Evolutionary conservation across 345 rosid species (phyloP).

Genomic region (Dovyalis caffra): DNA sequence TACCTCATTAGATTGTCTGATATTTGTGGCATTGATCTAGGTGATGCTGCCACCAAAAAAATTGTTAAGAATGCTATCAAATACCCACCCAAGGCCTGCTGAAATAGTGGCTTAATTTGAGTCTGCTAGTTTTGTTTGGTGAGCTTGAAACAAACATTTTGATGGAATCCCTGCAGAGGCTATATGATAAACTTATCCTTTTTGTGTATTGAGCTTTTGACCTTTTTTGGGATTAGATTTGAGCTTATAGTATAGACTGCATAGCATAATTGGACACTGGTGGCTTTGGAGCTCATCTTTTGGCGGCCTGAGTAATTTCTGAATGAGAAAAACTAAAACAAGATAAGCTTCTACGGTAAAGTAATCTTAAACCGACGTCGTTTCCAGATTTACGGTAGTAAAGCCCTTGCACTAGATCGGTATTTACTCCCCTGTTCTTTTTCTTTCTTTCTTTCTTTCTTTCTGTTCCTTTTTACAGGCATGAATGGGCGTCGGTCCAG

Average conservation of each 20-base stretch:
- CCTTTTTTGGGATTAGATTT: not conserved
- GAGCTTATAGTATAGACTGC: not conserved
- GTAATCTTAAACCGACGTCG: too few species aligned
- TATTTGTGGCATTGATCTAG: conserved; percentile 49
- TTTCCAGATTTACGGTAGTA: too few species aligned
- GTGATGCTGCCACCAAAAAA: conserved; percentile 39
- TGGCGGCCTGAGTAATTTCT: not conserved
- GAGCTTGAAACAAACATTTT: conserved; percentile 3
- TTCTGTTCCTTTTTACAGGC: too few species aligned
- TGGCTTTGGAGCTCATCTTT: not conserved
- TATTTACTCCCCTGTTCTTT: too few species aligned
- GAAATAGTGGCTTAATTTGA: not conserved
- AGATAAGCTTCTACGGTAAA: too few species aligned
- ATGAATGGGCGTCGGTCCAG: too few species aligned
- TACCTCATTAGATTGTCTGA: conserved; percentile 50
- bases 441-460: too few species aligned
- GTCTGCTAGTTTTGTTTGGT: not conserved
- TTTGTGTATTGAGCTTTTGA: not conserved
- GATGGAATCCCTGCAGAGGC: not conserved
- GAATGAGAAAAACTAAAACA: too few species aligned
- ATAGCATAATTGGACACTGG: not conserved
- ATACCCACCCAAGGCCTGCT: conserved; percentile 34
- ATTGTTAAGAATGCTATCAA: conserved; percentile 44
- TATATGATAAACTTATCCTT: not conserved
- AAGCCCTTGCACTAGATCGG: too few species aligned